A percentile compares a stretch with the other conserved stretches of the same genome.
phyloP scores from a whole-genome alignment of 1,284 basidiomycete genomes.

The Leccinum ponderosum region DNA sequence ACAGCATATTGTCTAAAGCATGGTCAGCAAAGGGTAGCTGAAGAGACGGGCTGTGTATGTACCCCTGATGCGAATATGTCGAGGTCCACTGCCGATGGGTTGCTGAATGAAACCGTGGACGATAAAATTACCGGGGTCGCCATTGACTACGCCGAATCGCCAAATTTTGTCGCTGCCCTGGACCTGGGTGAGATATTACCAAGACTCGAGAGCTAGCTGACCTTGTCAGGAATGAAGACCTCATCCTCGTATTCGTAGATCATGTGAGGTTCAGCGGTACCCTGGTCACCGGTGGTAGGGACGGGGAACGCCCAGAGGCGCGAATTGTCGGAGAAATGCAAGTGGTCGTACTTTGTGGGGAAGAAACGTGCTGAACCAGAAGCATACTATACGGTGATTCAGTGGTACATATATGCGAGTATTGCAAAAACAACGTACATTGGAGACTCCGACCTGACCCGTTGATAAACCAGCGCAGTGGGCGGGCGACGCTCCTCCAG shows the following conservation, averaged over 20 bases:
- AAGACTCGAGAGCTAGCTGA: conserved; percentile 28
- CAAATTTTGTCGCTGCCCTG: conserved; percentile 69
- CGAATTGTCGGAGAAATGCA: conserved; percentile 44
- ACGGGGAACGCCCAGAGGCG: conserved; percentile 54
- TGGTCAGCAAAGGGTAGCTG: neutral
- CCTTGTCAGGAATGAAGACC: conserved; percentile 65
- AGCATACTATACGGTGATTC: conserved; percentile 43
- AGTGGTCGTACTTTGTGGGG: conserved; percentile 40
- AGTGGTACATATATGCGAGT: neutral
- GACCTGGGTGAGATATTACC: neutral
- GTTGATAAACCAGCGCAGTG: conserved; percentile 51
- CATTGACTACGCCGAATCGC: conserved; percentile 46
- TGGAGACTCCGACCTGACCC: conserved; percentile 60
- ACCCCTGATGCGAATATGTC: conserved; percentile 20
- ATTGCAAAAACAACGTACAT: conserved; percentile 38
- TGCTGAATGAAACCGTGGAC: conserved; percentile 66
- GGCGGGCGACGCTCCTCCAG: conserved; percentile 54
- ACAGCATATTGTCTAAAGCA: conserved; percentile 52
- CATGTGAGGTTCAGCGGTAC: conserved; percentile 64
- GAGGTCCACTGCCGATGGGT: conserved; percentile 62
- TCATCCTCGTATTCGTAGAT: conserved; percentile 52
- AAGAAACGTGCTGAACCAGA: conserved; percentile 59
- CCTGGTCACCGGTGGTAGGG: conserved; percentile 33
- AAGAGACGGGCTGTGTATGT: neutral
- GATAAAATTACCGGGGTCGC: conserved; percentile 42